Evolutionary conservation across 2,329 filamentous ascomycete genomes (phyloP), one percentile per base, ranked within the genome.

Genomic region (Thelonectria olida): DNA sequence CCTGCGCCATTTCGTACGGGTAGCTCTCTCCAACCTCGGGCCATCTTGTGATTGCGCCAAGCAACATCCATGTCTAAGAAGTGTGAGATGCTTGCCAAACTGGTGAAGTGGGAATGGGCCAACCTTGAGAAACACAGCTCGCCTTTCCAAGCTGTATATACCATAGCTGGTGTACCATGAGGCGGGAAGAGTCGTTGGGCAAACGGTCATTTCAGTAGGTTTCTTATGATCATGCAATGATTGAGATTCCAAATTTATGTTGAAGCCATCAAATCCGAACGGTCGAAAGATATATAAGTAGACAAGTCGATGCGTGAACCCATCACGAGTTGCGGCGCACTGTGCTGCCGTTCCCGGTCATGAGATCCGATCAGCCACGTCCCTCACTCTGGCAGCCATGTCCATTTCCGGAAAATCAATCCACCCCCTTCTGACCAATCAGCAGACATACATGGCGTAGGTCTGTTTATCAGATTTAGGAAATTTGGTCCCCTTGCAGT

Each of bases 91-190:
- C n/a, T 13, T 10, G 9, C 17, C 8, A 12, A 31, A 9, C 2
- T 17, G 9, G 36, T 42, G 17, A 9, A 39, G 25, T 5, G 23
- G 5, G 28, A 27, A 7, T 5, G 10, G 7, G 17, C 54, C 31
- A 4, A 67, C 62, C 50, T 63, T 63, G 10, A 61, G 45, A 13
- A 67, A 67, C 7, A 67, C 47, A 2, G 62, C 63, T 15, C 51
- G 42, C 17, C 60, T 58, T 38, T 67, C 64, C 1, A 65, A 36
- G 23, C 34, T 23, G 22, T 63, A 63, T 7, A 67, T 48, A 23
- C 49, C 62, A 19, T 56, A 60, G 56, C 62, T 65, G 2, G 64
- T 67, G 39, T 58, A 67, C 64, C 64, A 67, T 13, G 64, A 67
- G 15, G 64, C 64, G 2, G 64, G 64, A 23, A 67, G 64, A 1